A percentile compares a stretch with the other conserved stretches of the same genome.
These are phyloP conservation scores for Epithele typhae DNA, from an alignment of 768 basidiomycete genomes.

Conservation along the genomic window DNA sequence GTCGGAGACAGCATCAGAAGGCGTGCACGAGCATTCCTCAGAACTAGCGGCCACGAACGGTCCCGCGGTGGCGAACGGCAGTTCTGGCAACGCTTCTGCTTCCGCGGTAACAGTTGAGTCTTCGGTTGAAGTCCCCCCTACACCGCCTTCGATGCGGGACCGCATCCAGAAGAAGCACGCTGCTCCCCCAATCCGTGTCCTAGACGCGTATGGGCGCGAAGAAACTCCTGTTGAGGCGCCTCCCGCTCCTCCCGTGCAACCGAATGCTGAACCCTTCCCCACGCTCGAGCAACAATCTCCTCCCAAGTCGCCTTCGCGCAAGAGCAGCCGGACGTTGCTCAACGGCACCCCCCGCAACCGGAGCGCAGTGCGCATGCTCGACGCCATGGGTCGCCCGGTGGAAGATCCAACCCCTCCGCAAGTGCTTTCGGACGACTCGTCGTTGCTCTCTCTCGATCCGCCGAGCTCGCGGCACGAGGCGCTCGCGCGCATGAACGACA, in stretches of 20 bases:
- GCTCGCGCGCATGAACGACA: slow-evolving; percentile 51
- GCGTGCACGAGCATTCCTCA: slow-evolving; percentile 9
- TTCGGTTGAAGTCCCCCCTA: slow-evolving; percentile 17
- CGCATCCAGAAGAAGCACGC: slow-evolving; percentile 41
- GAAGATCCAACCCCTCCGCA: slow-evolving; percentile 19
- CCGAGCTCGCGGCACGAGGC: slow-evolving; percentile 45
- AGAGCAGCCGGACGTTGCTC: slow-evolving; percentile 4
- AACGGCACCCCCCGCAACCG: slow-evolving; percentile 28
- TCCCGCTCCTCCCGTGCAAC: background rate
- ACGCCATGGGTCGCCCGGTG: slow-evolving; percentile 65
- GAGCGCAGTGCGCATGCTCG: slow-evolving; percentile 54
- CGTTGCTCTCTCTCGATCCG: slow-evolving; percentile 10
- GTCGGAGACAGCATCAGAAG: slow-evolving; percentile 28
- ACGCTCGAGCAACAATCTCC: background rate
- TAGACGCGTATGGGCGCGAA: slow-evolving; percentile 69
- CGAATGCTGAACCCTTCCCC: background rate
- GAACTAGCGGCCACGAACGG: slow-evolving; percentile 1
- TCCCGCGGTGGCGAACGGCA: too few relatives aligned
- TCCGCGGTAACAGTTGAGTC: slow-evolving; percentile 1
- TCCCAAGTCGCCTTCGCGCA: background rate
- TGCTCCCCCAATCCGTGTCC: slow-evolving; percentile 51
- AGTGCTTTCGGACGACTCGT: slow-evolving; percentile 17
- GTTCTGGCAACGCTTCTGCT: slow-evolving; percentile 6
- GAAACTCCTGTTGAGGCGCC: slow-evolving; percentile 2
- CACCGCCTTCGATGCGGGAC: slow-evolving; percentile 24